Evolutionary conservation across 106 monocot species (phyloP).

Genomic region (Acorus gramineus): DNA sequence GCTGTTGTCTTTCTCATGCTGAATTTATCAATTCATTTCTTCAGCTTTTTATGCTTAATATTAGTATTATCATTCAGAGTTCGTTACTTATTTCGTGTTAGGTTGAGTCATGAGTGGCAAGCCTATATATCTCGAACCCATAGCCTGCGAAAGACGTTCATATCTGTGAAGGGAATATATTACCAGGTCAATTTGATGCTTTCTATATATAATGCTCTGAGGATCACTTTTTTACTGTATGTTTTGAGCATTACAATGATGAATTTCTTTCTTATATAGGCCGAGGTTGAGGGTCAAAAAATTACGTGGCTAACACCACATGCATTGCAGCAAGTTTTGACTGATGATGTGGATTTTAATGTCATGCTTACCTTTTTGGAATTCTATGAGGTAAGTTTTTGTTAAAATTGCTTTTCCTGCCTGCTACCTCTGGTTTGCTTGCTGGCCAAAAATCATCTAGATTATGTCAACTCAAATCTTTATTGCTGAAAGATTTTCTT

Average conservation of each 20-base stretch:
- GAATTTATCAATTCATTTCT: background rate
- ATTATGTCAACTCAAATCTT: too few species aligned
- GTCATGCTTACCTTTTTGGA: slow-evolving; percentile 91
- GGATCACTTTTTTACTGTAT: slow-evolving; percentile 1
- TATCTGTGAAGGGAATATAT: slow-evolving; percentile 98
- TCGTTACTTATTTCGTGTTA: slow-evolving; percentile 12
- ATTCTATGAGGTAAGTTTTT: slow-evolving; percentile 69
- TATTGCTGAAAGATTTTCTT: too few species aligned
- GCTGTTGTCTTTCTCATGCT: background rate
- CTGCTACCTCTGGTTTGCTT: too few species aligned
- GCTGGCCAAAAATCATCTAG: too few species aligned
- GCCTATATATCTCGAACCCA: slow-evolving; percentile 86
- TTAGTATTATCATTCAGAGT: too few species aligned
- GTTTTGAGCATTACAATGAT: background rate
- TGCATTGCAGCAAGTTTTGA: slow-evolving; percentile 79
- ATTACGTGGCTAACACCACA: slow-evolving; percentile 97
- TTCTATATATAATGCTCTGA: background rate
- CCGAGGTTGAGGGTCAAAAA: slow-evolving; percentile 89
- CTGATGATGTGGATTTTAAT: slow-evolving; percentile 91
- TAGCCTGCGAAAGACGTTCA: slow-evolving; percentile 74
- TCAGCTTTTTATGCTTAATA: too few species aligned
- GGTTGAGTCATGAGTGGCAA: slow-evolving; percentile 97
- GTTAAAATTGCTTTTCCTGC: too few species aligned
- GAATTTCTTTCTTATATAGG: slow-evolving; percentile 28
- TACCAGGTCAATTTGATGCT: slow-evolving; percentile 56